Evolutionary conservation across 1,284 basidiomycete genomes (phyloP).

Genomic region (Cutaneotrichosporon sp.): DNA sequence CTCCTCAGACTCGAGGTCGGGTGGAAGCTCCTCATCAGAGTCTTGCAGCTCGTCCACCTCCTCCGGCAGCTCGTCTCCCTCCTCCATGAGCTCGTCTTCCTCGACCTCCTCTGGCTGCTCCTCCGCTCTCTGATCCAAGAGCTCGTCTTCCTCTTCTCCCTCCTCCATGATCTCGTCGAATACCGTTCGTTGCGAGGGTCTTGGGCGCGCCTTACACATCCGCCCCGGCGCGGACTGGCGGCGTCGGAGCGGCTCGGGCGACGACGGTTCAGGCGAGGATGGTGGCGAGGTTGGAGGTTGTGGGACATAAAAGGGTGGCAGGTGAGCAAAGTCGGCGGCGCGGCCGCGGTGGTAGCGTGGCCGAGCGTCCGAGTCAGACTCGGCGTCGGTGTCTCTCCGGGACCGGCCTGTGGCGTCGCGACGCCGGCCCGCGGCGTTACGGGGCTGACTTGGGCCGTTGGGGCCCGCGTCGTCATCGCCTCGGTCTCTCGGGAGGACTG

Average conservation of each 20-base stretch:
- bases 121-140: neutral
- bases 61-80: neutral
- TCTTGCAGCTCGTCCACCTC: neutral
- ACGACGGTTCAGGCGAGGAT: neutral
- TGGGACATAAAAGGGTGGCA: neutral
- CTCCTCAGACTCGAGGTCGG: neutral
- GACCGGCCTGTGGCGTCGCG: too few relatives aligned
- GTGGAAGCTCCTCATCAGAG: neutral
- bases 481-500: too few relatives aligned
- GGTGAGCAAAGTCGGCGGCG: neutral
- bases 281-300: neutral
- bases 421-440: too few relatives aligned
- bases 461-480: neutral
- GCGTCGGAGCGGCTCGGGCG: neutral
- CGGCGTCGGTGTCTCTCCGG: neutral
- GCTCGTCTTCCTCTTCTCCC: neutral
- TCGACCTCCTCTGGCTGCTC: neutral
- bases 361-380: neutral
- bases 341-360: constrained; percentile 1
- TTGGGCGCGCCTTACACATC: neutral
- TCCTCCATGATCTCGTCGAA: neutral
- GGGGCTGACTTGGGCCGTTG: too few relatives aligned
- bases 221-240: neutral
- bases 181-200: neutral
- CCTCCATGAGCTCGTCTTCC: neutral